These are phyloP conservation scores for Ilyonectria destructans DNA, from an alignment of 2,329 filamentous ascomycete genomes.

Conservation along the genomic window DNA sequence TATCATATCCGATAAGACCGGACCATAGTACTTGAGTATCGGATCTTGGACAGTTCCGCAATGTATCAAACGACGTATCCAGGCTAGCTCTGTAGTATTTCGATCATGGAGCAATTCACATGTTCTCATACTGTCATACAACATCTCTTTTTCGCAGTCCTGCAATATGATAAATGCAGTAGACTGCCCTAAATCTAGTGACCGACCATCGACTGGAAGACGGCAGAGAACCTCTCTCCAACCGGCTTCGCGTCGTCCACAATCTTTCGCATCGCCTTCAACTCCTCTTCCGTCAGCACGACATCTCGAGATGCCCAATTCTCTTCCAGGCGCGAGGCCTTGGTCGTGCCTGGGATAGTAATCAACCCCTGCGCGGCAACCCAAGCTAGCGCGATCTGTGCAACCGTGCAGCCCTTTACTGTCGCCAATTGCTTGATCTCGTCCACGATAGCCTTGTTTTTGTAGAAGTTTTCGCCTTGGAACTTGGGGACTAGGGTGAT, in stretches of 20 bases:
- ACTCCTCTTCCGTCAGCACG: conserved; percentile 57
- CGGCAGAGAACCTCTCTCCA: background rate
- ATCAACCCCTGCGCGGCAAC: conserved; percentile 60
- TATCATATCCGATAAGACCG: too few species aligned
- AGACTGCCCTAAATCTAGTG: background rate
- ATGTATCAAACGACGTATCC: too few species aligned
- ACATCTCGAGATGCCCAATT: conserved; percentile 58
- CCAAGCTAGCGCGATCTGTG: conserved; percentile 59
- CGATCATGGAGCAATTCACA: too few species aligned
- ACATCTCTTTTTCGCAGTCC: too few species aligned
- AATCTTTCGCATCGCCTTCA: conserved; percentile 57
- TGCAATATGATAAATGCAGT: background rate
- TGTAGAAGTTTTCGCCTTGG: conserved; percentile 63
- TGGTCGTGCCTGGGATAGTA: conserved; percentile 64
- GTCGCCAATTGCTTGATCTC: conserved; percentile 59
- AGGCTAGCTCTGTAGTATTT: too few species aligned
- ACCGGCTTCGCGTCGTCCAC: conserved; percentile 46
- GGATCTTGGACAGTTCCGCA: too few species aligned
- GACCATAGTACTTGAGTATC: too few species aligned
- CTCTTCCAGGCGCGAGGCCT: conserved; percentile 55
- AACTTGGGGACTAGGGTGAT: conserved; percentile 50
- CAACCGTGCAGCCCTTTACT: conserved; percentile 49
- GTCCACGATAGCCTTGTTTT: conserved; percentile 59
- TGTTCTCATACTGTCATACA: too few species aligned
- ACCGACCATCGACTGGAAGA: background rate